Conservation (phyloP, 2,329 filamentous ascomycete species). For the Colletotrichum agaves region DNA sequence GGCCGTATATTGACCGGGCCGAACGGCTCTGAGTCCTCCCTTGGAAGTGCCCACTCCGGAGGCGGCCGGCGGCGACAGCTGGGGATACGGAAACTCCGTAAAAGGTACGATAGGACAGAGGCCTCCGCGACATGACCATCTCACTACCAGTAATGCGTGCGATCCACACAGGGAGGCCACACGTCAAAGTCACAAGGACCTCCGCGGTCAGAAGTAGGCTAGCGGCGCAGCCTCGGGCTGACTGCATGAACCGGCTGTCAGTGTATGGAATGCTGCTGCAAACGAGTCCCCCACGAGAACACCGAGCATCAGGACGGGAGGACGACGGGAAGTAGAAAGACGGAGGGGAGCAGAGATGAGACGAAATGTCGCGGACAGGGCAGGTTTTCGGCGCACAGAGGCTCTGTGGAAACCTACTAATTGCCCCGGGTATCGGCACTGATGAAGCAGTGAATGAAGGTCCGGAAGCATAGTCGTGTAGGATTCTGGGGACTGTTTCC, state of each 20-base stretch:
- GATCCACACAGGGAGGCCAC: constrained; percentile 4
- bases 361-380: constrained; percentile 32
- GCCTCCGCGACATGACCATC: constrained; percentile 6
- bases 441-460: constrained; percentile 6
- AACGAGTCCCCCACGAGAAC: constrained; percentile 1
- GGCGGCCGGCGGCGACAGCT: constrained; percentile 3
- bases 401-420: constrained; percentile 23
- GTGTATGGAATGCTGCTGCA: constrained; percentile 3
- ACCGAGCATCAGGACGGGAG: constrained; percentile 21
- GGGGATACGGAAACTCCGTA: constrained; percentile 4
- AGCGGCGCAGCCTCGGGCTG: constrained; percentile 20
- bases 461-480: background rate
- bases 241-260: constrained; percentile 25
- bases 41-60: constrained; percentile 19
- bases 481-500: background rate
- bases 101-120: constrained; percentile 26
- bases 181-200: constrained; percentile 6
- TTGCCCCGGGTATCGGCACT: constrained; percentile 16
- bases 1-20: constrained; percentile 23
- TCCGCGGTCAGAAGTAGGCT: constrained; percentile 12
- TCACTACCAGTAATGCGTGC: background rate
- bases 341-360: constrained; percentile 17
- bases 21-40: constrained; percentile 17
- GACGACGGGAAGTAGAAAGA: constrained; percentile 23
- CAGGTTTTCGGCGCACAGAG: constrained; percentile 31